Conservation (phyloP, 352 stramenopile species). For the Salisapilia sapeloensis region DNA sequence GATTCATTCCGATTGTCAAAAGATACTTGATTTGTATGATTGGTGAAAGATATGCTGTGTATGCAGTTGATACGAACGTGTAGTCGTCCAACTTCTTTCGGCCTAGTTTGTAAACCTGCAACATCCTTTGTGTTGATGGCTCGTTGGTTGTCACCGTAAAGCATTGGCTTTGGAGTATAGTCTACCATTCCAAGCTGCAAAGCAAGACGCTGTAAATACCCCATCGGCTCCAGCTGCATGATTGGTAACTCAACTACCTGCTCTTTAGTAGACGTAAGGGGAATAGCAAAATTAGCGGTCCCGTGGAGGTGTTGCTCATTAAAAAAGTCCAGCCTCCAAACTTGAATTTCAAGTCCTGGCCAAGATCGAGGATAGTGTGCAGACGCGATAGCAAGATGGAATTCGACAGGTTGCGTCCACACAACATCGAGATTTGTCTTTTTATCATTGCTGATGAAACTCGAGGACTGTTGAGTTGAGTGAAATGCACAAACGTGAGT, state of each 20-base stretch:
- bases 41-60: too few relatives aligned
- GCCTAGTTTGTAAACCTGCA: too few relatives aligned
- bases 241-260: constrained; percentile 25
- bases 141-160: too few relatives aligned
- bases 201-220: constrained; percentile 5
- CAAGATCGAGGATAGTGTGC: constrained; percentile 10
- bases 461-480: constrained; percentile 4
- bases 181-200: too few relatives aligned
- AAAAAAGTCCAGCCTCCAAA: constrained; percentile 22
- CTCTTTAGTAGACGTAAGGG: constrained; percentile 15
- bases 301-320: constrained; percentile 17
- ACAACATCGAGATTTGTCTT: constrained; percentile 18
- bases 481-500: constrained; percentile 19
- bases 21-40: too few relatives aligned
- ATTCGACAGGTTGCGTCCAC: constrained; percentile 32
- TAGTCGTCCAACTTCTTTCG: too few relatives aligned
- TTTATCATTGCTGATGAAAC: constrained; percentile 5
- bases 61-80: too few relatives aligned
- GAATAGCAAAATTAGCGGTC: constrained; percentile 11
- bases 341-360: constrained; percentile 24
- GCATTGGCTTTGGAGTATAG: too few relatives aligned
- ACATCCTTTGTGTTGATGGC: too few relatives aligned
- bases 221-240: constrained; percentile 3
- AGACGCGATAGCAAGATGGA: constrained; percentile 14
- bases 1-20: too few relatives aligned